Base-by-base conservation (phyloP, 1,139 yeast species). In the Blastobotrys buckinghamii region DNA sequence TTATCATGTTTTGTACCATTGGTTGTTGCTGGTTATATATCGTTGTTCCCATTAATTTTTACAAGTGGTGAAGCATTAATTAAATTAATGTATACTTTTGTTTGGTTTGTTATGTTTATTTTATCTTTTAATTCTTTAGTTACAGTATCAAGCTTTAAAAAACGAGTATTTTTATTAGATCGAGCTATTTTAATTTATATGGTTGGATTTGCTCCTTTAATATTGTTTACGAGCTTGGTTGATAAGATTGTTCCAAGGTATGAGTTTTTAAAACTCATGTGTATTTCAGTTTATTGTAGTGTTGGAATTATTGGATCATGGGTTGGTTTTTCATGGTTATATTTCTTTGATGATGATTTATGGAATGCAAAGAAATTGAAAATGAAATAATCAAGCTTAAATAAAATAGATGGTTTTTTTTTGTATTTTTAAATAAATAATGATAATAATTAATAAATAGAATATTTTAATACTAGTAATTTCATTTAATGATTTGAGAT, bases 251-350 rank as follows among this genome's bases (percentile, higher is more conserved):
- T 59, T 2, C 65, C 67, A 20, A 53, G 55, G 34, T 64, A 56
- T 53, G 86, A 87, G 64, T 92, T 89, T 61, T 69, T 87, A 53
- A 81, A 87, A 45, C 74, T 92, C 55, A 87, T 92, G 87, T 69
- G 82, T 9, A 78, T 87, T 49, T 87, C 96, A 57, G 83, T 87
- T 1, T 90, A 90, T 66, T 88, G 97, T 65, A 81, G 89, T 0
- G 56, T 87, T 30, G 99, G 98, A 6, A 80, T 92, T 2, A 73
- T 90, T 6, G 77, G 89, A 44, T 81, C 95, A 49, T 94, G 96
- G 95, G 78, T 84, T 53, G 94, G 95, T 1, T 78, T 92, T 56
- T 79, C 85, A 50, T 88, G 96, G 95, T 70, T 86, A 44, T 90
- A 87, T 63, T 85, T 89, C 64, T 81, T 87, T 48, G 67, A 59